These are phyloP conservation scores for Populus trichocarpa DNA, from an alignment of 441 rosid genomes.

Conservation along the genomic window DNA sequence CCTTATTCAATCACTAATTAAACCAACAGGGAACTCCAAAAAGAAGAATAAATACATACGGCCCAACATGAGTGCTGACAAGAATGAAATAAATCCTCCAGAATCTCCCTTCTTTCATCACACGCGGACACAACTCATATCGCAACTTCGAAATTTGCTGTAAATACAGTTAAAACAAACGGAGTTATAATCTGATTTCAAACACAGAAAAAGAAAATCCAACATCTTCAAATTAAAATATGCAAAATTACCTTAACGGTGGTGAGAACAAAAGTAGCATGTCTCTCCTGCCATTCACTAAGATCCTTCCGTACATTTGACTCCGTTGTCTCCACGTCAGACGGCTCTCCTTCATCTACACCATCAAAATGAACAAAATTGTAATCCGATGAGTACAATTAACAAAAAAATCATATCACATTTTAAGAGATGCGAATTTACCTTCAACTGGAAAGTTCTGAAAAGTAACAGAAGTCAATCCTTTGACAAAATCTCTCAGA, in stretches of 20 bases:
- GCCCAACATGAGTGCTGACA: conserved; percentile 64
- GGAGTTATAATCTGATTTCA: background rate
- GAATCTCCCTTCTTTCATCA: conserved; percentile 75
- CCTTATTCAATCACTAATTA: background rate
- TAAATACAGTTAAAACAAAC: conserved; percentile 3
- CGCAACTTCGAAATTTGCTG: conserved; percentile 86
- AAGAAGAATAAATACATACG: conserved; percentile 41
- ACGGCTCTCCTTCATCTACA: conserved; percentile 46
- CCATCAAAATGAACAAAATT: background rate
- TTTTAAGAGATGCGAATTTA: background rate
- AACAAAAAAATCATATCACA: background rate
- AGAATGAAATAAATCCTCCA: conserved; percentile 86
- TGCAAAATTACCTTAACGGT: conserved; percentile 54
- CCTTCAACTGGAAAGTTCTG: conserved; percentile 63
- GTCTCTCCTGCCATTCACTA: conserved; percentile 85
- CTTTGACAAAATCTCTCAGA: conserved; percentile 57
- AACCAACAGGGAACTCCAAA: background rate
- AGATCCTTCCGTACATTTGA: conserved; percentile 66
- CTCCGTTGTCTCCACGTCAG: conserved; percentile 30
- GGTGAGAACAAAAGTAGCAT: conserved; percentile 68
- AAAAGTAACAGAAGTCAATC: conserved; percentile 71
- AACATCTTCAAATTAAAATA: background rate
- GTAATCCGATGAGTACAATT: background rate
- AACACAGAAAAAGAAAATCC: background rate
- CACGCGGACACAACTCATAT: conserved; percentile 75